Conservation (phyloP, 2,329 filamentous ascomycete species). For the Penicillium aurantiogriseum region DNA sequence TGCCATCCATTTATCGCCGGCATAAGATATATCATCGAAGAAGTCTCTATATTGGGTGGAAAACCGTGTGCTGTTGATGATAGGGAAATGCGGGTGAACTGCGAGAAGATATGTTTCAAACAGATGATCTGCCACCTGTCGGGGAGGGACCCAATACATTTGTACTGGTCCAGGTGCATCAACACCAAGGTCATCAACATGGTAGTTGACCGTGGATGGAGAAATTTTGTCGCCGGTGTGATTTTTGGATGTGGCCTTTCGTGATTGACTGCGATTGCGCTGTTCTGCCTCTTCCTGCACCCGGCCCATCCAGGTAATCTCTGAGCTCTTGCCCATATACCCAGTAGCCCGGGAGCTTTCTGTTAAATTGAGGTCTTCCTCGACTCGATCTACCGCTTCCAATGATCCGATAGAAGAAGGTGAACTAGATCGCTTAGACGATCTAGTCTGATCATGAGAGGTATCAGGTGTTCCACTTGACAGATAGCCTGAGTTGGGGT, state of each 20-base stretch:
- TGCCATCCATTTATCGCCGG: conserved; percentile 37
- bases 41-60: conserved; percentile 32
- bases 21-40: conserved; percentile 20
- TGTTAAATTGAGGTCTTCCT: conserved; percentile 12
- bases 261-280: not conserved
- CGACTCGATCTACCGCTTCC: conserved; percentile 10
- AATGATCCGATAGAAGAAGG: conserved; percentile 13
- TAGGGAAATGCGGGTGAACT: conserved; percentile 40
- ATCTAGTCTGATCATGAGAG: not conserved
- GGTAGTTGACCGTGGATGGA: conserved; percentile 25
- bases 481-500: not conserved
- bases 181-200: conserved; percentile 39
- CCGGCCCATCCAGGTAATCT: conserved; percentile 15
- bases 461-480: not conserved
- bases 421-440: conserved; percentile 2
- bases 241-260: not conserved
- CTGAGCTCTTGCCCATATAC: conserved; percentile 16
- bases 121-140: conserved; percentile 33
- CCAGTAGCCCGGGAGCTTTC: conserved; percentile 12
- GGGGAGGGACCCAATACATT: conserved; percentile 35
- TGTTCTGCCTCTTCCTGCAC: conserved; percentile 4
- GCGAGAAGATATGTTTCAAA: conserved; percentile 37
- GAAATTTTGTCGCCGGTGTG: not conserved
- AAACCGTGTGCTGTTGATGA: conserved; percentile 37
- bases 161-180: conserved; percentile 34